These are phyloP conservation scores for Tricholoma sp. DNA, from an alignment of 768 basidiomycete genomes.

Conservation along the genomic window DNA sequence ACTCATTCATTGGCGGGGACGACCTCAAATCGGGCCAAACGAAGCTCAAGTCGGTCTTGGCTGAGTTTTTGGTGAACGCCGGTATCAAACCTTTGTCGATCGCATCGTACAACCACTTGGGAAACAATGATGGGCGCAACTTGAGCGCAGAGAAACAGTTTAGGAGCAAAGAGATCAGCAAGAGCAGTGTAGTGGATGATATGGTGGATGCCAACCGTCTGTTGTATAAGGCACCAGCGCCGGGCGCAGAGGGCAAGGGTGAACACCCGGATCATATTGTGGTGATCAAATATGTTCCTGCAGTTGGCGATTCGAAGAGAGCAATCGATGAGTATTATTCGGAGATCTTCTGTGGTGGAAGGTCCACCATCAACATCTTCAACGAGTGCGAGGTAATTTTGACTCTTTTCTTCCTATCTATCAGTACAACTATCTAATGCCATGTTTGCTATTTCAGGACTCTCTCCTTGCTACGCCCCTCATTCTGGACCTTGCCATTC, in stretches of 20 bases:
- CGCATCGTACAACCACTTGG: constrained; percentile 97
- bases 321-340: constrained; percentile 99
- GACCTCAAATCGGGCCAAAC: constrained; percentile 98
- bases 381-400: constrained; percentile 89
- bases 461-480: constrained; percentile 96
- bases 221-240: constrained; percentile 78
- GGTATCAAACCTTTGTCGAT: constrained; percentile 98
- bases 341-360: constrained; percentile 94
- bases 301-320: constrained; percentile 95
- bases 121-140: constrained; percentile 96
- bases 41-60: constrained; percentile 93
- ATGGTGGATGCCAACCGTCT: constrained; percentile 92
- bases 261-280: constrained; percentile 98
- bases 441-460: constrained; percentile 46
- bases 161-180: constrained; percentile 97
- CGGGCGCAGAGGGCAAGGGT: constrained; percentile 64
- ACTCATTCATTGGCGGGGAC: constrained; percentile 95
- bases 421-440: neutral
- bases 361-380: constrained; percentile 93
- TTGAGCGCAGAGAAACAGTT: constrained; percentile 89
- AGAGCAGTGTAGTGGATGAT: constrained; percentile 95
- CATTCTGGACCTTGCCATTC: constrained; percentile 89
- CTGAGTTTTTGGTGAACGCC: constrained; percentile 98
- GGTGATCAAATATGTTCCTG: constrained; percentile 95
- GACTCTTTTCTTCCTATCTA: neutral